Evolutionary conservation across 2,329 filamentous ascomycete genomes (phyloP).

Genomic region (Beauveria bassiana): DNA sequence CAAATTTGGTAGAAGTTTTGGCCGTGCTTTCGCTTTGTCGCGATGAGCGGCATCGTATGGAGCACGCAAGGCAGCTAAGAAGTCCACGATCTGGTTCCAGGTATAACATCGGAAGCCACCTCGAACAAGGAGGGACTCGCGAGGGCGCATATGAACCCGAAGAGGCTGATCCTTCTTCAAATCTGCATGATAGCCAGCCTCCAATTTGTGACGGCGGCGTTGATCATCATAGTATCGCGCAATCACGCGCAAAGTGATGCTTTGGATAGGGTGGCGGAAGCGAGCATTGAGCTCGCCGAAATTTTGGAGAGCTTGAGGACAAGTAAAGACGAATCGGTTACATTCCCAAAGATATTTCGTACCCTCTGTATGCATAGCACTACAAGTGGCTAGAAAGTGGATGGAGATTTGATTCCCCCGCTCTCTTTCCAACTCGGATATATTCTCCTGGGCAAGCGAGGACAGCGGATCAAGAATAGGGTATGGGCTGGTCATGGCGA

Average conservation of each 20-base stretch:
- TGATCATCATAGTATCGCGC: conserved; percentile 49
- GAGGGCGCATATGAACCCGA: conserved; percentile 34
- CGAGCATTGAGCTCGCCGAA: conserved; percentile 38
- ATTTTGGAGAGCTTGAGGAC: conserved; percentile 38
- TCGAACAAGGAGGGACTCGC: conserved; percentile 38
- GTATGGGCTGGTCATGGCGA: conserved; percentile 38
- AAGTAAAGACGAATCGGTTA: conserved; percentile 49
- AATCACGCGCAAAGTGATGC: conserved; percentile 44
- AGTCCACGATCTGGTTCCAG: conserved; percentile 47
- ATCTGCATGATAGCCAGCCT: conserved; percentile 34
- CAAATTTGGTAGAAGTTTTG: conserved; percentile 40
- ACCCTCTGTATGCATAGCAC: conserved; percentile 41
- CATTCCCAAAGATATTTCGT: conserved; percentile 41
- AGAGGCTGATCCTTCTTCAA: conserved; percentile 35
- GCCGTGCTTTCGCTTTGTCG: conserved; percentile 27
- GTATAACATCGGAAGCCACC: conserved; percentile 47
- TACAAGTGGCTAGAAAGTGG: conserved; percentile 45
- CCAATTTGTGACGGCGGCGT: conserved; percentile 33
- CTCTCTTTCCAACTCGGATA: conserved; percentile 35
- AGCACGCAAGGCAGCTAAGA: conserved; percentile 41
- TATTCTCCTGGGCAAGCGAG: conserved; percentile 32
- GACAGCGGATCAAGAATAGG: conserved; percentile 49
- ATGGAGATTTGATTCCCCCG: conserved; percentile 44
- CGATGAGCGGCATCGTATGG: conserved; percentile 37
- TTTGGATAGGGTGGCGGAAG: conserved; percentile 36